Conservation (phyloP, 768 basidiomycete species). For the Gyrodon lividus region DNA sequence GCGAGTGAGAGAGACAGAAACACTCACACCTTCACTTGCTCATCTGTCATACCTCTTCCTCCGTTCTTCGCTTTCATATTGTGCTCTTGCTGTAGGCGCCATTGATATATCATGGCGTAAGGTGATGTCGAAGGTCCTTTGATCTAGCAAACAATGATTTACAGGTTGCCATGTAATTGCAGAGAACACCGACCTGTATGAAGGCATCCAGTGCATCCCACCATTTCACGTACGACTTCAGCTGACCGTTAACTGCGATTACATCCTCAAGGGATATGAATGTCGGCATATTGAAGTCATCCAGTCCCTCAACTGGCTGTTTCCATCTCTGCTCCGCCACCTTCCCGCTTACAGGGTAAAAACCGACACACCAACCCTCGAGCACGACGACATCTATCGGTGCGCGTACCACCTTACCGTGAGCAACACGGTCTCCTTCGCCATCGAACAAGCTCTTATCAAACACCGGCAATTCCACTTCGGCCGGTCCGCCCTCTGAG, state of each 20-base stretch:
- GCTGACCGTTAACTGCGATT: slow-evolving; percentile 56
- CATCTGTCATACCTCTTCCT: slow-evolving; percentile 86
- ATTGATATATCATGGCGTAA: slow-evolving; percentile 69
- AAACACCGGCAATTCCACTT: slow-evolving; percentile 69
- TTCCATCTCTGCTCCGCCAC: slow-evolving; percentile 58
- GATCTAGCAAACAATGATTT: slow-evolving; percentile 30
- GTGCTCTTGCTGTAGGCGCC: slow-evolving; percentile 90
- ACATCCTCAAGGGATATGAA: slow-evolving; percentile 53
- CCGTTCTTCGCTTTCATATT: slow-evolving; percentile 84
- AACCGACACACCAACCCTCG: slow-evolving; percentile 97
- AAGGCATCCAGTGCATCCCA: slow-evolving; percentile 75
- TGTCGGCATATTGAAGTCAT: slow-evolving; percentile 34
- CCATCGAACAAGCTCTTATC: slow-evolving; percentile 84
- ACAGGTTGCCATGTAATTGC: too few relatives aligned
- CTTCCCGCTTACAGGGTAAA: slow-evolving; percentile 55
- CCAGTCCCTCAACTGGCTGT: slow-evolving; percentile 21
- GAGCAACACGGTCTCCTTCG: slow-evolving; percentile 74
- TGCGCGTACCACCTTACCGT: slow-evolving; percentile 41
- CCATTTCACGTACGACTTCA: slow-evolving; percentile 59
- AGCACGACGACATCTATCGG: slow-evolving; percentile 81
- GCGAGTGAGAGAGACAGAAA: slow-evolving; percentile 4
- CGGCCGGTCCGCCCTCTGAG: neutral
- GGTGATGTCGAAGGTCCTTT: slow-evolving; percentile 35
- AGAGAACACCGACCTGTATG: slow-evolving; percentile 57
- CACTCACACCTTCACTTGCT: slow-evolving; percentile 57